These are phyloP conservation scores for Scopulariopsis brevicaulis DNA, from an alignment of 2,329 filamentous ascomycete genomes.

Conservation along the genomic window DNA sequence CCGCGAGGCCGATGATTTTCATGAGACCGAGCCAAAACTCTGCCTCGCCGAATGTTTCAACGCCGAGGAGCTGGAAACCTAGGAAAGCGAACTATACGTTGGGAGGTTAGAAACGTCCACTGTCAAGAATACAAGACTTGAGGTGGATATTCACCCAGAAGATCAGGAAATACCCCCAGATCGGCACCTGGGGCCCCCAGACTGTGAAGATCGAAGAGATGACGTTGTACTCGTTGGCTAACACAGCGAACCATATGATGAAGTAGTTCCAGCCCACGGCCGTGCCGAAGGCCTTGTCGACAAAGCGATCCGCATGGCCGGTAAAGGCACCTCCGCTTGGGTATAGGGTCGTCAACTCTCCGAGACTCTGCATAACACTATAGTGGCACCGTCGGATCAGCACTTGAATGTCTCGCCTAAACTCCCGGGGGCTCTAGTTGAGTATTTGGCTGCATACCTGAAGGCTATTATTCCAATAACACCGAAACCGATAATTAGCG, in stretches of 20 bases:
- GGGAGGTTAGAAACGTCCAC: background rate
- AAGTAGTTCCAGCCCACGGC: constrained; percentile 65
- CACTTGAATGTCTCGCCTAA: too few relatives aligned
- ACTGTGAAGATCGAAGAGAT: constrained; percentile 54
- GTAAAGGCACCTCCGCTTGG: constrained; percentile 62
- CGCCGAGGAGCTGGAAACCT: constrained; percentile 57
- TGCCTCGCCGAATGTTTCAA: constrained; percentile 65
- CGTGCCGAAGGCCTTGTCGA: constrained; percentile 58
- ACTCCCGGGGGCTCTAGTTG: background rate
- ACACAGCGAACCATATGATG: constrained; percentile 37
- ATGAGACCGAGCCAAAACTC: constrained; percentile 71
- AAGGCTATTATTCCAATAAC: constrained; percentile 40
- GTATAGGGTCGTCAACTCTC: constrained; percentile 63
- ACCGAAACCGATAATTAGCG: constrained; percentile 61
- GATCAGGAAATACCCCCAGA: constrained; percentile 61
- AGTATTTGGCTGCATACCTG: constrained; percentile 4
- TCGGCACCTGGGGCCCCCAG: constrained; percentile 49
- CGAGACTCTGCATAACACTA: constrained; percentile 58
- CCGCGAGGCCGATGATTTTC: constrained; percentile 58
- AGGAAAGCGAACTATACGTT: constrained; percentile 41
- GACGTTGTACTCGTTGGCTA: constrained; percentile 55
- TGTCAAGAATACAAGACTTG: background rate
- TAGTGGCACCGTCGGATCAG: background rate
- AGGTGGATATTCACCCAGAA: constrained; percentile 43
- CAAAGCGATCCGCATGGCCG: constrained; percentile 58